These are phyloP conservation scores for Cylindrotheca fusiformis DNA, from an alignment of 108 stramenopile genomes.

Conservation along the genomic window DNA sequence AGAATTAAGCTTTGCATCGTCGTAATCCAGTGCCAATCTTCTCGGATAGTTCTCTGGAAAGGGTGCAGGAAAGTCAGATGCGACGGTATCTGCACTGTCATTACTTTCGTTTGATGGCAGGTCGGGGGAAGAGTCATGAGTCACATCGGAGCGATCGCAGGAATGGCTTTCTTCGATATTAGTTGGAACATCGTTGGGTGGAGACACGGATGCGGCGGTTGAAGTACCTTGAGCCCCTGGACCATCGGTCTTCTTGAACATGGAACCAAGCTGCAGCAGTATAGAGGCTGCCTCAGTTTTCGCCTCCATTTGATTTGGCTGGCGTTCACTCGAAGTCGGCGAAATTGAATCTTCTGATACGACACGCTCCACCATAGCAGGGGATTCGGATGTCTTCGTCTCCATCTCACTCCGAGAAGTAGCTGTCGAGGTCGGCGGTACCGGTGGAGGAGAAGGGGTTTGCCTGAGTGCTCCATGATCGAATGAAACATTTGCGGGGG, in stretches of 20 bases:
- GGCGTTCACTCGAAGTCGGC: neutral
- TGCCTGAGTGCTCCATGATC: constrained; percentile 6
- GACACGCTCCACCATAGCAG: constrained; percentile 13
- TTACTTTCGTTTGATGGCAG: constrained; percentile 25
- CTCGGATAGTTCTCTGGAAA: constrained; percentile 43
- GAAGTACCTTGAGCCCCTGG: neutral
- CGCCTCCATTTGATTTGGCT: neutral
- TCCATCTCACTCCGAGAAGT: neutral
- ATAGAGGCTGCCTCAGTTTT: constrained; percentile 31
- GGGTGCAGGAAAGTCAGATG: constrained; percentile 24
- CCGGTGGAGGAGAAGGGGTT: constrained; percentile 19
- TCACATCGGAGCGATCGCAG: constrained; percentile 5
- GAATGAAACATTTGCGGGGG: neutral
- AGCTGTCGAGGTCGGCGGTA: constrained; percentile 26
- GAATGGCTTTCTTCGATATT: constrained; percentile 1
- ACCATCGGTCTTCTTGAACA: neutral
- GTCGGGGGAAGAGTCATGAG: constrained; percentile 23
- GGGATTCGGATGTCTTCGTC: neutral
- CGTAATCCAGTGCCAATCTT: constrained; percentile 30
- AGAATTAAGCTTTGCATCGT: constrained; percentile 45
- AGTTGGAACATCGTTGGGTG: constrained; percentile 15
- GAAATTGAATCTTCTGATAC: neutral
- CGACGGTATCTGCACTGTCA: constrained; percentile 7
- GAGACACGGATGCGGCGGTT: constrained; percentile 2
- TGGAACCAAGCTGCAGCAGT: constrained; percentile 22